Evolutionary conservation across 495 filamentous ascomycete genomes (phyloP).

Genomic region (Xylaria flabelliformis): DNA sequence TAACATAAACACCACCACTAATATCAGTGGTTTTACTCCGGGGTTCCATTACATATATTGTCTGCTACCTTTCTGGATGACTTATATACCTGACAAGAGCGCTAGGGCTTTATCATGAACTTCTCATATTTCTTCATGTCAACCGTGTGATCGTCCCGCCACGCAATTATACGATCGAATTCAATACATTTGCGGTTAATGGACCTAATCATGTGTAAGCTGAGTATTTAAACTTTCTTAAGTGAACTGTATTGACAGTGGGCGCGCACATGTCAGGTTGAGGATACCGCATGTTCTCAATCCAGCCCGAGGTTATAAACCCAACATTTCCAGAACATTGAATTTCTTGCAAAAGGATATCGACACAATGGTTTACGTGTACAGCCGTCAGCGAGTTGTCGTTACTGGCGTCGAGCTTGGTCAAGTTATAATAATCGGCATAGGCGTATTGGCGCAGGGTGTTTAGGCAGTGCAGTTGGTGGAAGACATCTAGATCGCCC

Average conservation of each 20-base stretch:
- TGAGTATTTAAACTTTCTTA: background rate
- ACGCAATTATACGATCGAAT: slow-evolving; percentile 3
- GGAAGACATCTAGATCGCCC: slow-evolving; percentile 44
- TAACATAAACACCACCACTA: too few species aligned
- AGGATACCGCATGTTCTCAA: slow-evolving; percentile 42
- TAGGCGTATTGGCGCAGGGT: slow-evolving; percentile 43
- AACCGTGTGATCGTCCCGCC: background rate
- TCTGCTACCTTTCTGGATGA: too few species aligned
- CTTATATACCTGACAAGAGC: too few species aligned
- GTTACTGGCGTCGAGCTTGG: slow-evolving; percentile 27
- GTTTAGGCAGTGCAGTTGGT: slow-evolving; percentile 48
- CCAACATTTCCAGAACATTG: slow-evolving; percentile 45
- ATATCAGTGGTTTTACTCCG: too few species aligned
- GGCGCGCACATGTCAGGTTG: slow-evolving; percentile 48
- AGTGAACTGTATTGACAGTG: background rate
- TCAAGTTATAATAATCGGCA: slow-evolving; percentile 40
- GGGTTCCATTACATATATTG: too few species aligned
- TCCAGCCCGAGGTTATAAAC: slow-evolving; percentile 45
- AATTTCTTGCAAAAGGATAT: slow-evolving; percentile 46
- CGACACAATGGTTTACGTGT: slow-evolving; percentile 45
- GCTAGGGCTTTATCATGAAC: background rate
- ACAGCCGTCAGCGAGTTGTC: slow-evolving; percentile 30
- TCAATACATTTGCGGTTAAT: slow-evolving; percentile 12
- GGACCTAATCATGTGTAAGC: background rate
- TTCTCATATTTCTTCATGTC: slow-evolving; percentile 8